Conservation (phyloP, 2,329 filamentous ascomycete genomes). For the Cyphellophora europaea region DNA sequence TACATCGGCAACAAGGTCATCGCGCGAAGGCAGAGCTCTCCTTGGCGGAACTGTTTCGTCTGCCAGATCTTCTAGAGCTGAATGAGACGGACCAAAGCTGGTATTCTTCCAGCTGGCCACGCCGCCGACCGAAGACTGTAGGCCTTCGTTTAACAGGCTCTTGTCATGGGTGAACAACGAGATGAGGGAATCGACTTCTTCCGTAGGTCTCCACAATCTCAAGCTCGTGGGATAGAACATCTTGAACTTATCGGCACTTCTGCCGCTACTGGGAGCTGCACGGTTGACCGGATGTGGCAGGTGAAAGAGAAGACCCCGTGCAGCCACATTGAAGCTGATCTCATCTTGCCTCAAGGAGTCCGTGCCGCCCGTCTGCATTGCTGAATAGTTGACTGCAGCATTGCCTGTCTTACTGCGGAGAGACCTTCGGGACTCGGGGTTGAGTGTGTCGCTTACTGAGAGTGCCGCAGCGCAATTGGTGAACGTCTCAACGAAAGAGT, state of each 20-base stretch:
- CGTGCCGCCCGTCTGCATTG: slow-evolving; percentile 48
- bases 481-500: slow-evolving; percentile 64
- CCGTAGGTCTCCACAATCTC: slow-evolving; percentile 71
- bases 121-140: slow-evolving; percentile 11
- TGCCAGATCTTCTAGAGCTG: slow-evolving; percentile 49
- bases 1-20: slow-evolving; percentile 72
- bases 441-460: slow-evolving; percentile 80
- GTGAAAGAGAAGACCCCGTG: slow-evolving; percentile 75
- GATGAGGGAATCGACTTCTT: slow-evolving; percentile 68
- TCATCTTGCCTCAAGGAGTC: slow-evolving; percentile 85
- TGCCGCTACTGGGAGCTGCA: slow-evolving; percentile 31
- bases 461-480: slow-evolving; percentile 79
- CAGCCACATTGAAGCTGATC: slow-evolving; percentile 83
- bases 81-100: slow-evolving; percentile 3
- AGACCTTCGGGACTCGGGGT: slow-evolving; percentile 48
- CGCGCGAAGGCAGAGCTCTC: slow-evolving; percentile 32
- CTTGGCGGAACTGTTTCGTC: slow-evolving; percentile 11
- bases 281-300: slow-evolving; percentile 77
- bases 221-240: slow-evolving; percentile 89
- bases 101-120: slow-evolving; percentile 27
- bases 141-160: not conserved
- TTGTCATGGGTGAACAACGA: slow-evolving; percentile 53
- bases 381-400: slow-evolving; percentile 15
- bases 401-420: slow-evolving; percentile 16
- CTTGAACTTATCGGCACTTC: slow-evolving; percentile 55